Base-by-base conservation (phyloP, 2,329 filamentous ascomycete species). In the Venturia asperata region DNA sequence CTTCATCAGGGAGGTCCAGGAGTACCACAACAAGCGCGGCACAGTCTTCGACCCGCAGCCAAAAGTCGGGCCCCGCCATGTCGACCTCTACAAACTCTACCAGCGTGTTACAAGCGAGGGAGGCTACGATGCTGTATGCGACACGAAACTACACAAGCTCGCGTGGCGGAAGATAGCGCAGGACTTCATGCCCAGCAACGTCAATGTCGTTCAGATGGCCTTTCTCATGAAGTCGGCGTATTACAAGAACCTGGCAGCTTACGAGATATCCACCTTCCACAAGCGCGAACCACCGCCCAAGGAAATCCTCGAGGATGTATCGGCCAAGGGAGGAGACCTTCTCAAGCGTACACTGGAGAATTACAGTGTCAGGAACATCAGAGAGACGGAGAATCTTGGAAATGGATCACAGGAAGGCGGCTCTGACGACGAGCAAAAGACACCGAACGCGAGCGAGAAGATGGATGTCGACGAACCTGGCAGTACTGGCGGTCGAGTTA, bases 241-340 rank as follows among this genome's bases (percentile, higher is more conserved):
- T 78, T 95, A 95, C 80, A 92, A 91, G 75, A 91, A 93, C 71
- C 83, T 96, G 56, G 88, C 89, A 79, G 91, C 92, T 1, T 96
- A 89, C 76, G 92, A 96, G 76, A 94, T 96, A 71, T 85, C 85
- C 60, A 88, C 86, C 13, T 78, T 92, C 52, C 89, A 92, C 77
- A 84, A 87, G 64, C 87, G 89, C 75, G 90, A 92, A 68, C 92
- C 92, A 0, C 92, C 92, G 19, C 91, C 91, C 6, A 91, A 89
- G 70, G 90, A 95, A 71, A 95, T 96, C 61, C 80, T 96, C 42
- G 92, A 96, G 75, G 87, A 92, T 66, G 74, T 83, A 37, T 83
- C 91, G 9, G 92, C 91, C 9, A 94, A 92, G 75, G 90, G 91
- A 62, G 90, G 89, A 21, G 84, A 87, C 43, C 81, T 96, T n/a